Conservation (phyloP, 495 filamentous ascomycete genomes). For the Penicillium bovifimosum region DNA sequence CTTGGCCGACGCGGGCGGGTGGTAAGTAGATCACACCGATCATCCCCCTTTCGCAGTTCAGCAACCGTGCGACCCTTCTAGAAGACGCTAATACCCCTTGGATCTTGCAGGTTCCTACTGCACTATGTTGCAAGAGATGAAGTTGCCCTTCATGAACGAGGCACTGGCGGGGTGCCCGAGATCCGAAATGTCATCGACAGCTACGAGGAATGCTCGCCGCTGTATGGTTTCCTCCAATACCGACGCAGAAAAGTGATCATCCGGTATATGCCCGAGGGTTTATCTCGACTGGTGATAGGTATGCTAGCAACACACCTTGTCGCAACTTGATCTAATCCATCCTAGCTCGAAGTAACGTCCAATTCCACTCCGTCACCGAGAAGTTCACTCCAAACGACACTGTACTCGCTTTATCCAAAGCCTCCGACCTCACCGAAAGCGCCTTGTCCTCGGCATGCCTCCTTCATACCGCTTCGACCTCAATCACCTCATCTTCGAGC, state of each 20-base stretch:
- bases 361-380: conserved; percentile 82
- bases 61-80: not conserved
- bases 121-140: conserved; percentile 89
- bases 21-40: conserved; percentile 63
- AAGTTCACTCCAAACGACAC: conserved; percentile 86
- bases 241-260: conserved; percentile 84
- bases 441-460: conserved; percentile 84
- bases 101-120: conserved; percentile 73
- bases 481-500: conserved; percentile 79
- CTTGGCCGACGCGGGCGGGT: conserved; percentile 82
- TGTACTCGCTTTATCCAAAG: conserved; percentile 61
- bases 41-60: not conserved
- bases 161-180: conserved; percentile 80
- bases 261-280: conserved; percentile 85
- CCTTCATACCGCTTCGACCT: conserved; percentile 82
- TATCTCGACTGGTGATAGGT: conserved; percentile 90
- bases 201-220: conserved; percentile 76
- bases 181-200: conserved; percentile 68
- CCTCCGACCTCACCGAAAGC: conserved; percentile 80
- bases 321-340: conserved; percentile 2
- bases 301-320: conserved; percentile 17
- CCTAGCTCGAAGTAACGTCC: conserved; percentile 85
- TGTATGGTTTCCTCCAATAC: conserved; percentile 90
- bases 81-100: conserved; percentile 5
- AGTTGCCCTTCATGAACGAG: conserved; percentile 69